A percentile compares a stretch with the other conserved stretches of the same genome.
These are phyloP conservation scores for Bipolaris victoriae DNA, from an alignment of 2,329 filamentous ascomycete genomes.

Conservation along the genomic window DNA sequence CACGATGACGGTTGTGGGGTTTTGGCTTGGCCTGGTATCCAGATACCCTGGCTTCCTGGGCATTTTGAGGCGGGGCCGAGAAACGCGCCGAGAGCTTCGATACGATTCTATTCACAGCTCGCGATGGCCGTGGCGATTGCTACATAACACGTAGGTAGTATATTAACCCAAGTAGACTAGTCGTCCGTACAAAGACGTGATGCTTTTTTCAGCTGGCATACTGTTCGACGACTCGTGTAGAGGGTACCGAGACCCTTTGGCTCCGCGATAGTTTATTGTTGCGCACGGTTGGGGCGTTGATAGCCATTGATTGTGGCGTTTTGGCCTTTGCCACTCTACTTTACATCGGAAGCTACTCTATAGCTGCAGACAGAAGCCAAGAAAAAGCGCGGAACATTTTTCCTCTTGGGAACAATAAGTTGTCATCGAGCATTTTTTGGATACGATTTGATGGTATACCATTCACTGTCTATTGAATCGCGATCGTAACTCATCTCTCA, in stretches of 20 bases:
- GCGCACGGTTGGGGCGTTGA: neutral
- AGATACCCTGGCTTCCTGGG: conserved; percentile 25
- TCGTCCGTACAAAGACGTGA: neutral
- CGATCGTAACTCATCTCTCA: too few species aligned
- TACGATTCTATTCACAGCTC: conserved; percentile 7
- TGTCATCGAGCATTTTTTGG: too few species aligned
- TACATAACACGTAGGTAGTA: neutral
- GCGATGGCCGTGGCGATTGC: conserved; percentile 9
- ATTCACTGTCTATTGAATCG: too few species aligned
- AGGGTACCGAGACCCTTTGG: neutral
- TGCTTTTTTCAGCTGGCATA: neutral
- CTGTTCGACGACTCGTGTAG: neutral
- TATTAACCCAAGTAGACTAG: neutral
- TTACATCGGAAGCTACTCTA: too few species aligned
- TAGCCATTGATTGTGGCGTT: neutral
- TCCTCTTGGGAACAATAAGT: too few species aligned
- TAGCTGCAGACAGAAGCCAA: too few species aligned
- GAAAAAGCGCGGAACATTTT: too few species aligned
- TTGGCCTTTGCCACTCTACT: neutral
- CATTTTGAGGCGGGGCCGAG: conserved; percentile 27
- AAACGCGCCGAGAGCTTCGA: conserved; percentile 23
- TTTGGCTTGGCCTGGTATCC: conserved; percentile 8
- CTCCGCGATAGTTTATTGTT: neutral
- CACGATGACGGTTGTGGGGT: conserved; percentile 27
- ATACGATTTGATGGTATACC: too few species aligned